Conservation (phyloP, 2,329 filamentous ascomycete species). For the Pestalotiopsis sp. region DNA sequence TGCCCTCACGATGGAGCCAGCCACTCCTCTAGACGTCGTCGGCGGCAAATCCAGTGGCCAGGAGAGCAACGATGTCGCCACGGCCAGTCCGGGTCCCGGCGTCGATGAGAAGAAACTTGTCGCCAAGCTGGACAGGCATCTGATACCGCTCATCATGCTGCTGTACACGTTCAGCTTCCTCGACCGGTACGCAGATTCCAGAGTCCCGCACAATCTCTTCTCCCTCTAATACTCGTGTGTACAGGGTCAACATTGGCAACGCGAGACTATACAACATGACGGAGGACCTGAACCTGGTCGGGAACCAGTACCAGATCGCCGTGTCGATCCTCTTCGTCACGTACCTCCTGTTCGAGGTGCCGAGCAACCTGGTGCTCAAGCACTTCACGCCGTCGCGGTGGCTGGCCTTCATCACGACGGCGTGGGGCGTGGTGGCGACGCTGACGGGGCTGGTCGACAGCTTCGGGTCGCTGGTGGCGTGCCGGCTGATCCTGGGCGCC, state of each 20-base stretch:
- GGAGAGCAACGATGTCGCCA: not conserved
- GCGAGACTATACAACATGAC: slow-evolving; percentile 67
- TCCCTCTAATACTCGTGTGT: slow-evolving; percentile 14
- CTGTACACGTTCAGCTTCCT: slow-evolving; percentile 77
- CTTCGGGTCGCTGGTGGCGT: slow-evolving; percentile 68
- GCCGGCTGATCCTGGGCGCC: slow-evolving; percentile 68
- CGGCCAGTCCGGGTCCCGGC: not conserved
- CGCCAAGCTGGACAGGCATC: slow-evolving; percentile 64
- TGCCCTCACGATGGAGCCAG: not conserved
- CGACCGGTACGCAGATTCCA: slow-evolving; percentile 56
- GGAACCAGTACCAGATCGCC: slow-evolving; percentile 71
- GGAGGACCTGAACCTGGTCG: slow-evolving; percentile 59
- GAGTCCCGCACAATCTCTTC: not conserved
- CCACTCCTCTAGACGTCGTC: slow-evolving; percentile 1
- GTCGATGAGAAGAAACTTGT: slow-evolving; percentile 60
- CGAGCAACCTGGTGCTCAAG: slow-evolving; percentile 67
- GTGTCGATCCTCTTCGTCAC: slow-evolving; percentile 71
- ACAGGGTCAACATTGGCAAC: slow-evolving; percentile 74
- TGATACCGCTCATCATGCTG: slow-evolving; percentile 69
- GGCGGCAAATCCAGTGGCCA: slow-evolving; percentile 11
- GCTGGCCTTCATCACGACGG: slow-evolving; percentile 64
- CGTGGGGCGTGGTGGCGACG: slow-evolving; percentile 71
- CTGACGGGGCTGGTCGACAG: slow-evolving; percentile 69
- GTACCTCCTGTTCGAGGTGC: slow-evolving; percentile 64
- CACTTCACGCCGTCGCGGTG: slow-evolving; percentile 64